Conservation (phyloP, 371 early-diverging fungal genomes). For the Circinella minor region DNA sequence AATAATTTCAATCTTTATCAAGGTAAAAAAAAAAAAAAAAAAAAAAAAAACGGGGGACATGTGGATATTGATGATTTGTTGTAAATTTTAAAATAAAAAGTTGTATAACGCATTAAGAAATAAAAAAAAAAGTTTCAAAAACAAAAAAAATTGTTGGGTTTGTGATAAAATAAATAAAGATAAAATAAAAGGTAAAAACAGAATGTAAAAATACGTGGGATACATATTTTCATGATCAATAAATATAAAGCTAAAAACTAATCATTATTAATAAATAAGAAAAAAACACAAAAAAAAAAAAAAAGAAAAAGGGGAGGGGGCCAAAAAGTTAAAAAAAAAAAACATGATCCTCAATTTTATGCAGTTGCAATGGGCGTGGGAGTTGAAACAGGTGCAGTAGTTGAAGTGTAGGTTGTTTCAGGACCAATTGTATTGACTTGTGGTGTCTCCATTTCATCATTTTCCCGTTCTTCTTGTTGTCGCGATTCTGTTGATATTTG, state of each 20-base stretch:
- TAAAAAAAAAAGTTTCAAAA: too few relatives aligned
- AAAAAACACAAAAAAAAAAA: neutral
- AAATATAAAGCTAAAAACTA: neutral
- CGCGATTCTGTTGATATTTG: neutral
- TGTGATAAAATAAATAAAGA: constrained; percentile 1
- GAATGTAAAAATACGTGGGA: too few relatives aligned
- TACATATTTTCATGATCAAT: neutral
- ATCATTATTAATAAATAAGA: neutral
- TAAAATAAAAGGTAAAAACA: neutral
- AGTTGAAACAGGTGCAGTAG: constrained; percentile 5
- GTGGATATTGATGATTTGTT: too few relatives aligned
- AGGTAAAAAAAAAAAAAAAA: too few relatives aligned
- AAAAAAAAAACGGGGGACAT: too few relatives aligned
- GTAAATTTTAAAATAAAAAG: too few relatives aligned
- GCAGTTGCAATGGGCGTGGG: constrained; percentile 11
- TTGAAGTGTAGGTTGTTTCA: neutral
- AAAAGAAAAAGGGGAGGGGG: neutral
- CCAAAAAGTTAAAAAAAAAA: too few relatives aligned
- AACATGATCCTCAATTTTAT: neutral
- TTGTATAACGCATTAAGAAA: too few relatives aligned
- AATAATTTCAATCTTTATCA: too few relatives aligned
- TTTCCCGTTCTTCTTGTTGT: neutral
- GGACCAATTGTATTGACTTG: neutral
- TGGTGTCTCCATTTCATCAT: constrained; percentile 1
- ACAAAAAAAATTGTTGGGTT: too few relatives aligned